Base-by-base conservation (phyloP, 129 eudicot species). In the Calendula officinalis region DNA sequence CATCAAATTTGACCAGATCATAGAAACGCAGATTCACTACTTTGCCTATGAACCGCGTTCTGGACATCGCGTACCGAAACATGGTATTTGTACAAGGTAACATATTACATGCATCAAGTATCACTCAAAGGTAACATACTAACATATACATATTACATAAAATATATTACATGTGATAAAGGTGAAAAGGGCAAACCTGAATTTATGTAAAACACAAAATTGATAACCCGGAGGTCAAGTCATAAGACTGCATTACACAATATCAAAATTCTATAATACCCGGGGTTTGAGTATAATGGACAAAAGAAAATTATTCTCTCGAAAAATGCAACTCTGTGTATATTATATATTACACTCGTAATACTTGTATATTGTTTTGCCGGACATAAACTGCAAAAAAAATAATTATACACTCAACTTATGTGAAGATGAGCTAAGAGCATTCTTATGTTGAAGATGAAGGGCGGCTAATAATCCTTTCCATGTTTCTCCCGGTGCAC, bases 401-500 rank as follows among this genome's bases (percentile, higher is more conserved):
- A 45, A 67, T n/a, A 56, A 48, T 86, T 48, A 86, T 42, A 89
- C 85, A 34, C 82, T 83, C 77, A 90, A 67, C 75, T 83, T 86
- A 54, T 84, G 95, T 36, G 91, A 79, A 39, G 87, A 22, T 22
- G 30, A 73, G 68, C 32, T 36, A 65, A 76, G 58, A 43, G 84
- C 82, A 70, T 74, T 82, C 81, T 77, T 65, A 68, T 88, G 98
- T 77, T 82, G 95, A 69, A 91, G 96, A 74, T 85, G 98, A 55
- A 91, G 71, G 27, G 96, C 95, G 54, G 96, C 84, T 73, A 91
- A 75, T 4, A 91, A 86, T 58, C 96, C 95, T 56, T 88, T 74
- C 96, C 96, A 91, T 38, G 95, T 74, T 49, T 91, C 96, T 52
- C 91, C 95, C 40, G 87, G 91, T 53, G 84, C 86, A 65, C 94